phyloP scores from a whole-genome alignment of 2,329 filamentous ascomycete genomes.

The Epichloe coenophiala region DNA sequence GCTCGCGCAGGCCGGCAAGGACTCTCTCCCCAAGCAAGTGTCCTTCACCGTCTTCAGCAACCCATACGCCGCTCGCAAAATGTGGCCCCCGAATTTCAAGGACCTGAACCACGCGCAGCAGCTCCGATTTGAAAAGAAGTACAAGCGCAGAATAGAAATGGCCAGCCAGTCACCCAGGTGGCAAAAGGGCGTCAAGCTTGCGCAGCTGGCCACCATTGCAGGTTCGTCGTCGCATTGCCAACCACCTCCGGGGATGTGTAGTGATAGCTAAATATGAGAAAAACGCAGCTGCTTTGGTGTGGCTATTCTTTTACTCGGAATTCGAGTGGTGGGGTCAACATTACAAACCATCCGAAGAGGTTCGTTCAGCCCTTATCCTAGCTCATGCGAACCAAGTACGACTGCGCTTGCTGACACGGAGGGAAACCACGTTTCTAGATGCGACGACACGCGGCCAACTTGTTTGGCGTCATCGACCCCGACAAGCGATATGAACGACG shows the following conservation, averaged over 20 bases:
- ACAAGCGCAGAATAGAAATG: constrained; percentile 54
- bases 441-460: constrained; percentile 20
- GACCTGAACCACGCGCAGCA: constrained; percentile 58
- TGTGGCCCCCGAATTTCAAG: constrained; percentile 67
- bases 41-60: constrained; percentile 32
- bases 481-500: constrained; percentile 29
- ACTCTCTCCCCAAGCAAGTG: constrained; percentile 13
- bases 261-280: neutral
- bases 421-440: constrained; percentile 14
- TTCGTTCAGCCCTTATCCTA: constrained; percentile 3
- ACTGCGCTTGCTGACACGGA: neutral
- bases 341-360: constrained; percentile 30
- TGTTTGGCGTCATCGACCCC: constrained; percentile 27
- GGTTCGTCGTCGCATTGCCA: constrained; percentile 35
- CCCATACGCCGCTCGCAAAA: constrained; percentile 52
- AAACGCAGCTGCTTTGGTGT: constrained; percentile 21
- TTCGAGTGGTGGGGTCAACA: constrained; percentile 30
- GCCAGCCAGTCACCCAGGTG: constrained; percentile 49
- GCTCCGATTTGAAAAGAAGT: constrained; percentile 66
- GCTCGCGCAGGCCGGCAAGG: constrained; percentile 19
- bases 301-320: constrained; percentile 28
- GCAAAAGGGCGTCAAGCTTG: constrained; percentile 47
- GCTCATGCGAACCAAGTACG: neutral
- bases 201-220: constrained; percentile 45
- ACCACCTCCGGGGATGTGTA: neutral